phyloP scores from a whole-genome alignment of 257 asterid genomes.

The Rauvolfia tetraphylla region DNA sequence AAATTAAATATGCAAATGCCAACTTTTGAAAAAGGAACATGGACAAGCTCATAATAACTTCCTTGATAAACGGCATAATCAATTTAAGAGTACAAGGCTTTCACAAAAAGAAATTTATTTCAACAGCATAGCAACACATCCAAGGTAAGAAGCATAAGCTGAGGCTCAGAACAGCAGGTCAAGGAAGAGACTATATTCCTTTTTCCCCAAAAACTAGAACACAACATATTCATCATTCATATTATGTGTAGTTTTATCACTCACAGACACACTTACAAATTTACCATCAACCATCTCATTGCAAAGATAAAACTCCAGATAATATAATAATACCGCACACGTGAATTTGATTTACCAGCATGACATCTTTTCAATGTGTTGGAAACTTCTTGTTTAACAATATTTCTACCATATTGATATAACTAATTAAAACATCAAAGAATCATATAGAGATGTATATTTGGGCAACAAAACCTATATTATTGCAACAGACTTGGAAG shows the following conservation, averaged over 20 bases:
- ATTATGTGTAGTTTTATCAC: background rate
- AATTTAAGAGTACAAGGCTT: background rate
- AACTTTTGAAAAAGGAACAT: background rate
- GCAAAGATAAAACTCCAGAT: background rate
- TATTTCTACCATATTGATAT: background rate
- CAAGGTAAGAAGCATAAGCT: background rate
- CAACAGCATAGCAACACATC: background rate
- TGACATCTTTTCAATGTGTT: background rate
- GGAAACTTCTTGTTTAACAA: background rate
- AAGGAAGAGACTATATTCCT: background rate
- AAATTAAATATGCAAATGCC: background rate
- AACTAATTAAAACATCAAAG: background rate
- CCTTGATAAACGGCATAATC: background rate
- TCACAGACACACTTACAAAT: background rate
- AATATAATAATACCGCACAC: background rate
- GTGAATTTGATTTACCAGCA: background rate
- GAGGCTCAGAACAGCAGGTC: background rate
- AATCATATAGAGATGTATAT: too few relatives aligned
- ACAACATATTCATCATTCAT: background rate
- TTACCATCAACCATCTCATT: background rate
- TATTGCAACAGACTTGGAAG: too few relatives aligned
- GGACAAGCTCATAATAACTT: background rate
- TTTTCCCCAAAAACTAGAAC: background rate
- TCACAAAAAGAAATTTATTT: background rate
- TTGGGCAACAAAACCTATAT: background rate